Evolutionary conservation across 768 basidiomycete genomes (phyloP), one percentile per base, ranked within the genome.

Genomic region (Ramaria sp.): DNA sequence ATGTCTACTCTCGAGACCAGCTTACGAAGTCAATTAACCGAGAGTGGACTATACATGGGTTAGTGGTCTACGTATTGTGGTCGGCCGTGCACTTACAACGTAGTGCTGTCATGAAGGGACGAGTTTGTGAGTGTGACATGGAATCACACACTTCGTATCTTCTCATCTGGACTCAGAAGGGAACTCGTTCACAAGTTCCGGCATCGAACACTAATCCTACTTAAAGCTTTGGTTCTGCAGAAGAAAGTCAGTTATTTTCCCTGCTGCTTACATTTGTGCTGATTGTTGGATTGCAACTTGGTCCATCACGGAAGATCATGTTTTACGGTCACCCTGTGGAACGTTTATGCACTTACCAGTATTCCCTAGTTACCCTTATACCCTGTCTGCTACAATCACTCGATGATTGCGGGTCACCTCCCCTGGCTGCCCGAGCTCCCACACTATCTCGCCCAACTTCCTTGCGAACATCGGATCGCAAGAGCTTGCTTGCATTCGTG

Each of bases 291-390:
- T 58, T 39, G 51, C 63, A 17, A 57, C 46, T 20, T 53, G 63
- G 45, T 46, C 45, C 15, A 49, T 49, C 12, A 4, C 24, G 46
- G 51, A 65, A 95, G 92, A 88, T 98, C 58, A 87, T 98, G 84
- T 94, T 99, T 69, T 96, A 81, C 64, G 94, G 94, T 6, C 91
- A 95, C 65, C 95, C 95, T 0, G 95, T 98, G 1, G 96, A 99
- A 70, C 83, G 84, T 47, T 72, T 99, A 19, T 97, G 95, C 72
- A 97, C 93, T 24, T 97, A 91, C 66, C 96, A 99, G 68, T 99
- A 99, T 68, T 95, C 93, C 0, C 76, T 98, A n/a, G 80, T 96
- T 48, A 92, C 95, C 0, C 76, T 98, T 7, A 78, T 98, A 59
- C 95, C 95, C 10, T 91, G 89, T 27, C 78, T 99, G 4, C 73